Percentiles rank a stretch among this genome's conserved stretches.
Evolutionary conservation across 164 flowering plant genomes (phyloP).

Genomic region (Santalum album): DNA sequence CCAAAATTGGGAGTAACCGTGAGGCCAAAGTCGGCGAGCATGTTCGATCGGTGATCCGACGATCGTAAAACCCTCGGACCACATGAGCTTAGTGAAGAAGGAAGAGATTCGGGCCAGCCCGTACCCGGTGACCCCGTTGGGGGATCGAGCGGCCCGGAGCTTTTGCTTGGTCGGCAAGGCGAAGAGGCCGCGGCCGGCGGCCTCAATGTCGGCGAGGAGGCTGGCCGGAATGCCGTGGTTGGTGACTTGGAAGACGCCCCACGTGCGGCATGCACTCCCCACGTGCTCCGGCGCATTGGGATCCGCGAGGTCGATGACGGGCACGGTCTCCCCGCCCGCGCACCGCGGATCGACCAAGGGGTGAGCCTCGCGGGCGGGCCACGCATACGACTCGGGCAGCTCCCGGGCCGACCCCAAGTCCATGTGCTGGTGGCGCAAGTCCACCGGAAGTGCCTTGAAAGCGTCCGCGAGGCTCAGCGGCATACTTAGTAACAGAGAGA

Average conservation of each 20-base stretch:
- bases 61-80: slow-evolving; percentile 91
- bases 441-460: slow-evolving; percentile 31
- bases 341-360: background rate
- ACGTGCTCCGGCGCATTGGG: slow-evolving; percentile 35
- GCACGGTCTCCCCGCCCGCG: slow-evolving; percentile 31
- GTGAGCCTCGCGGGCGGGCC: slow-evolving; percentile 27
- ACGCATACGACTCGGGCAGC: slow-evolving; percentile 63
- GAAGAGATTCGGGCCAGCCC: slow-evolving; percentile 64
- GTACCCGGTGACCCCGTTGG: slow-evolving; percentile 62
- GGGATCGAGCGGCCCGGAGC: slow-evolving; percentile 54
- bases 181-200: slow-evolving; percentile 35
- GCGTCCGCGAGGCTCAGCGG: slow-evolving; percentile 31
- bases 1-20: slow-evolving; percentile 53
- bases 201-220: slow-evolving; percentile 42
- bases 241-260: slow-evolving; percentile 75
- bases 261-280: slow-evolving; percentile 66
- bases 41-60: slow-evolving; percentile 62
- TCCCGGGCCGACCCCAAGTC: slow-evolving; percentile 53
- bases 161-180: slow-evolving; percentile 61
- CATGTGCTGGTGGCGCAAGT: slow-evolving; percentile 16
- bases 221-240: slow-evolving; percentile 52
- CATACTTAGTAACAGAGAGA: background rate
- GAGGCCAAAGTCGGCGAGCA: slow-evolving; percentile 77
- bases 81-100: slow-evolving; percentile 65
- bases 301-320: slow-evolving; percentile 47